phyloP scores from a whole-genome alignment of 108 stramenopile species.

The Cyclotella sp. region DNA sequence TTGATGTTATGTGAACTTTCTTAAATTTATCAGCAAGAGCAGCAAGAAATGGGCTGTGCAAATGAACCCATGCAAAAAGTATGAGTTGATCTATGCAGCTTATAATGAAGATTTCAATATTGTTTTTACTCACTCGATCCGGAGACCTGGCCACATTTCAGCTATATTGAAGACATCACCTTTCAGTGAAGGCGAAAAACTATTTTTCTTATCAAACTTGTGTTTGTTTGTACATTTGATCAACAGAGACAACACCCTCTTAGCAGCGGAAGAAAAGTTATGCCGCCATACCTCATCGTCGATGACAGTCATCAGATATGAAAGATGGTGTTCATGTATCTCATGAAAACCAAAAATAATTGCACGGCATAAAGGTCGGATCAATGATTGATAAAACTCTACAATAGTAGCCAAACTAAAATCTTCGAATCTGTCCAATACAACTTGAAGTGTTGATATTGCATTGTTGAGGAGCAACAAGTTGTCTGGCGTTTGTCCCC shows the following conservation, averaged over 20 bases:
- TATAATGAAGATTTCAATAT: not conserved
- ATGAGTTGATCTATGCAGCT: not conserved
- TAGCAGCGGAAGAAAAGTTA: constrained; percentile 43
- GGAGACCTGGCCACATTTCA: constrained; percentile 70
- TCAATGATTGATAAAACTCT: constrained; percentile 73
- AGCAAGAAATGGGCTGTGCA: constrained; percentile 45
- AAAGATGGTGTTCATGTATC: constrained; percentile 66
- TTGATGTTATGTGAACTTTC: constrained; percentile 41
- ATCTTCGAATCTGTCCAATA: constrained; percentile 43
- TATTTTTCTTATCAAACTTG: constrained; percentile 1
- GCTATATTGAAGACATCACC: constrained; percentile 1
- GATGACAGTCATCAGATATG: constrained; percentile 62
- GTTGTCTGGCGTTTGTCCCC: constrained; percentile 62
- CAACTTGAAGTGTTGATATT: constrained; percentile 56
- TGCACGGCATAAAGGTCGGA: constrained; percentile 72
- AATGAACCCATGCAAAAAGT: not conserved
- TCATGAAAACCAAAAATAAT: constrained; percentile 80
- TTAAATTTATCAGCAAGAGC: constrained; percentile 49
- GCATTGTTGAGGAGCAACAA: constrained; percentile 53
- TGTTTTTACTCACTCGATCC: constrained; percentile 39
- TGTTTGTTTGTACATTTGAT: constrained; percentile 16
- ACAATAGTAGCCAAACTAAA: constrained; percentile 48
- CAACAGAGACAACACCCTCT: constrained; percentile 29
- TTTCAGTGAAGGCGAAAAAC: not conserved
- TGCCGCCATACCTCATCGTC: constrained; percentile 60